Evolutionary conservation across 129 eudicot species (phyloP).

Genomic region (Deinandra increscens): DNA sequence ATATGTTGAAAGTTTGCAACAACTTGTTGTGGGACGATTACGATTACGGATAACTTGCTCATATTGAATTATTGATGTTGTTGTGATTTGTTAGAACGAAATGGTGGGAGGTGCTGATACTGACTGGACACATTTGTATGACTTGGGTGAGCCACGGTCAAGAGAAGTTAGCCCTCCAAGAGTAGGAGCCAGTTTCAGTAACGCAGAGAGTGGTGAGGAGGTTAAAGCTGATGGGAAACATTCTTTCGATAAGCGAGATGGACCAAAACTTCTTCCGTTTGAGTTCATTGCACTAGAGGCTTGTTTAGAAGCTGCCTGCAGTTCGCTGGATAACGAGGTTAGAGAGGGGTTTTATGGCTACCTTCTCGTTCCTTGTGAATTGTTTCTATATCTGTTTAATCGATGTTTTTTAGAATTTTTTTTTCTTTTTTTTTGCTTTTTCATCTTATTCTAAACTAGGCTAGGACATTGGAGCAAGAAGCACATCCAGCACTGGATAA

Average conservation of each 20-base stretch:
- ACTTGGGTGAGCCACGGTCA: slow-evolving; percentile 62
- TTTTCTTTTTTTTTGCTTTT: too few relatives aligned
- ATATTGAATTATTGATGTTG: background rate
- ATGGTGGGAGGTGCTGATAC: slow-evolving; percentile 37
- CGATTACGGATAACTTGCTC: background rate
- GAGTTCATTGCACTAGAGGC: slow-evolving; percentile 56
- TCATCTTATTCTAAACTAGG: background rate
- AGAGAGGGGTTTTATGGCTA: background rate
- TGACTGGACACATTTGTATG: slow-evolving; percentile 71
- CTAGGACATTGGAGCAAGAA: slow-evolving; percentile 16
- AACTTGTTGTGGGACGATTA: background rate
- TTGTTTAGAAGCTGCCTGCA: slow-evolving; percentile 56
- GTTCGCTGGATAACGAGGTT: slow-evolving; percentile 54
- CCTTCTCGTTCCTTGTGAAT: background rate
- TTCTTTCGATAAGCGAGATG: slow-evolving; percentile 54
- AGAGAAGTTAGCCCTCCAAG: slow-evolving; percentile 50
- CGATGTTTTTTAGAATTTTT: background rate
- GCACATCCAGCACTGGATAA: slow-evolving; percentile 51
- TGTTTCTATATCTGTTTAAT: background rate
- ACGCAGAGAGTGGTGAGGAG: slow-evolving; percentile 30
- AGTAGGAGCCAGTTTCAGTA: slow-evolving; percentile 29
- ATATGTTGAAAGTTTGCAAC: background rate
- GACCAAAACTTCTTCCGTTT: slow-evolving; percentile 50
- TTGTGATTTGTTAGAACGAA: slow-evolving; percentile 45
- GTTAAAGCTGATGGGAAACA: slow-evolving; percentile 57